Base-by-base conservation (phyloP, 2,329 filamentous ascomycete species). In the Apiospora saccharicola region DNA sequence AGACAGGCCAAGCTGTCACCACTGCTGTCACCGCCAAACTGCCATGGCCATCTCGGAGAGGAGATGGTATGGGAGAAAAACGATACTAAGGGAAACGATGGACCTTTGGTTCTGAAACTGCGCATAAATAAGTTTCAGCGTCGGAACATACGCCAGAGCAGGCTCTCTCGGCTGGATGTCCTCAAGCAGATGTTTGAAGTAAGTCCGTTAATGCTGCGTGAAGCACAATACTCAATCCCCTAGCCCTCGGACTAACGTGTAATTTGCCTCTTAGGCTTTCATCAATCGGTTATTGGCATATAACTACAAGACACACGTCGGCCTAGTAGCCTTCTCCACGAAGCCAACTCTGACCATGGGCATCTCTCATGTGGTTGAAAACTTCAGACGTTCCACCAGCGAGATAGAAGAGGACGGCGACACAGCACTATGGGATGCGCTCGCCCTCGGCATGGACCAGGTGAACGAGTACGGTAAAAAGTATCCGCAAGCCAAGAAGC, bases 81-180 rank as follows among this genome's bases (percentile, higher is more conserved):
- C 14, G n/a, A 1, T 8, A 22, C 6, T 49, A 0, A 12, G 2
- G n/a, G 46, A 3, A 22, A 4, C 1, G 0, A 30, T 14, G 24
- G 24, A 13, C 24, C 13, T 19, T 26, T 26, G 4, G 49, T 26
- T 16, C 24, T 53, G 4, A 30, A 53, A 7, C 3, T 53, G 24
- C 0, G 13, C 24, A 16, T 16, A 0, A 3, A 0, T 22, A 16
- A 26, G 16, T 7, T 7, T 4, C 1, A n/a, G 8, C 22, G 8
- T 10, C 6, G 0, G 0, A 0, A 10, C 7, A 2, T 12, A 6
- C 6, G 1, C 14, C 1, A 57, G 4, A 57, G 2, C 26, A 57
- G 4, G 5, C 13, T 57, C 10, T 34, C 51, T 8, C 51, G 51
- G 2, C 8, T 57, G 13, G 51, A 57, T 3, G 26, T 22, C 10